Evolutionary conservation across 2,329 filamentous ascomycete genomes (phyloP), one percentile per base, ranked within the genome.

Genomic region (Epichloe aotearoae): DNA sequence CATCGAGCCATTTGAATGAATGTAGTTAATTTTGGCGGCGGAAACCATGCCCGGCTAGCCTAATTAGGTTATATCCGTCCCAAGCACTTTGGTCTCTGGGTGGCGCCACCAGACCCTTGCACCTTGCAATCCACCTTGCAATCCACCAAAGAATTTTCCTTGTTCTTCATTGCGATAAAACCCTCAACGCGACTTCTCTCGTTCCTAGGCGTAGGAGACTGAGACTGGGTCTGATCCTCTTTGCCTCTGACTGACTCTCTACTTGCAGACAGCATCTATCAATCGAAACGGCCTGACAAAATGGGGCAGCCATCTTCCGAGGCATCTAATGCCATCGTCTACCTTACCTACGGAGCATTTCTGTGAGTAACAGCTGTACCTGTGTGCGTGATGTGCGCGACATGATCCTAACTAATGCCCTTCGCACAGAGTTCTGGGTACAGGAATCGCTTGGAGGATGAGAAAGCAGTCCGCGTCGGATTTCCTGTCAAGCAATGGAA

Each of bases 291-390:
- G 47, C 15, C 17, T 14, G 30, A 23, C 54, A 68, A 30, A 52
- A 93, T 91, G 87, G 84, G 84, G 19, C 76, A 83, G 58, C 86
- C 85, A 52, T 90, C 87, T 2, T 80, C 73, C 51, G 71, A 77
- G 75, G 86, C 86, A 63, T 90, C 86, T 34, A 89, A 91, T 72
- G 86, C 86, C 73, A 74, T 91, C 64, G 84, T 93, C 64, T 91
- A 90, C 64, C 70, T 88, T 49, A 88, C 84, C 47, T 90, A 89
- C 70, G 84, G 77, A 56, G 72, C 75, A 47, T 93, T 93, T 64
- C 70, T 93, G 87, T 91, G 72, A 52, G 79, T 54, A 59, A 57
- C 52, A 46, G 23, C 33, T 23, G 14, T 20, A 6, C 14, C 8
- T 17, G 17, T 11, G 26, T n/a, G n/a, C n/a, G 8, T 41, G 11